Conservation (phyloP, 805 yeast species). For the Saccharomycodes ludwigii region DNA sequence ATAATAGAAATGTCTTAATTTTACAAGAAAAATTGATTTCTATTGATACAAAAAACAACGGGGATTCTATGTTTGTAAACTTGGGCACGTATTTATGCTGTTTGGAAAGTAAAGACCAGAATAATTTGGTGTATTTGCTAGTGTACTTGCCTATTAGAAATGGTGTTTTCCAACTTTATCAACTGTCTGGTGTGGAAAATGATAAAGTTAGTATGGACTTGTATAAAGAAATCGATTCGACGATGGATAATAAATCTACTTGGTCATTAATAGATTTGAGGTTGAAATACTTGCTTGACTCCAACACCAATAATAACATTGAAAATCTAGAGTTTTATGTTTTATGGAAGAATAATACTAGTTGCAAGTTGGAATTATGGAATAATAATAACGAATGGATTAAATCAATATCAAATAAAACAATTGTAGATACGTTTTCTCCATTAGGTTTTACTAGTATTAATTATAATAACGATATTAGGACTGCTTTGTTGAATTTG, state of each 20-base stretch:
- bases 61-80: conserved; percentile 12
- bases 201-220: conserved; percentile 9
- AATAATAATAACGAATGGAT: conserved; percentile 21
- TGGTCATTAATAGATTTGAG: conserved; percentile 23
- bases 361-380: conserved; percentile 31
- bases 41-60: conserved; percentile 5
- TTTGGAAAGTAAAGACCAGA: conserved; percentile 17
- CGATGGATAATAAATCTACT: conserved; percentile 18
- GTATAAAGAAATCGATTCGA: conserved; percentile 12
- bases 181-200: conserved; percentile 11
- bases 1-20: too few relatives aligned
- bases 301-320: too few relatives aligned
- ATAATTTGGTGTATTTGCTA: conserved; percentile 15
- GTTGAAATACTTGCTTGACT: too few relatives aligned
- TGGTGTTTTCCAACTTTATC: conserved; percentile 32
- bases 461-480: conserved; percentile 33
- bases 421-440: conserved; percentile 21
- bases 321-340: conserved; percentile 28
- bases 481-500: conserved; percentile 32
- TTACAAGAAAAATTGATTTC: conserved; percentile 11
- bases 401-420: conserved; percentile 16
- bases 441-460: conserved; percentile 34
- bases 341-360: conserved; percentile 55
- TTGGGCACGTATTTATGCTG: conserved; percentile 27
- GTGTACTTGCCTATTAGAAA: conserved; percentile 31